These are phyloP conservation scores for Cordyceps cicadae DNA, from an alignment of 2,329 filamentous ascomycete species.

Conservation along the genomic window DNA sequence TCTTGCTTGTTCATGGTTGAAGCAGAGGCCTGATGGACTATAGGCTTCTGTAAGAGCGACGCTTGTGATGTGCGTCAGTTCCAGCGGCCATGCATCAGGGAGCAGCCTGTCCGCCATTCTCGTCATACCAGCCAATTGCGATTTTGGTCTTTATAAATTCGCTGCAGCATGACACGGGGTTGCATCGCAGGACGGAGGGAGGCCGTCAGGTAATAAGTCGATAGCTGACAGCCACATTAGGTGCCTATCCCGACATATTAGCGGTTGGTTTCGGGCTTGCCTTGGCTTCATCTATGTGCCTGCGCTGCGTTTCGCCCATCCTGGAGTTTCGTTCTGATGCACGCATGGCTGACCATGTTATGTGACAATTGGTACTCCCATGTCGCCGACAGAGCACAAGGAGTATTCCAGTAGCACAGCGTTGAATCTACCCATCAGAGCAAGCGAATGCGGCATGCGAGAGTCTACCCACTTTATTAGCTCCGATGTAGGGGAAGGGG, in stretches of 20 bases:
- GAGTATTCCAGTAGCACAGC: too few relatives aligned
- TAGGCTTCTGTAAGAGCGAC: background rate
- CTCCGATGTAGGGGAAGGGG: slow-evolving; percentile 1
- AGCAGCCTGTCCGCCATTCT: background rate
- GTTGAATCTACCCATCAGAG: too few relatives aligned
- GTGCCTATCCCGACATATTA: background rate
- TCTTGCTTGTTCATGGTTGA: background rate
- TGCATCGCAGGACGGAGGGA: background rate
- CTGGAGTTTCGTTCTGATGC: too few relatives aligned
- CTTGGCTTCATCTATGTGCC: background rate
- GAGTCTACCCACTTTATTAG: background rate
- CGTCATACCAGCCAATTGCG: too few relatives aligned
- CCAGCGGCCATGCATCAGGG: background rate
- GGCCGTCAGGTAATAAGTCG: background rate
- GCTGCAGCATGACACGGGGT: background rate
- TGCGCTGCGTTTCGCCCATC: too few relatives aligned
- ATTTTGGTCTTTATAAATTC: too few relatives aligned
- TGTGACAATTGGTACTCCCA: too few relatives aligned
- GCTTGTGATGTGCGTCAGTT: background rate
- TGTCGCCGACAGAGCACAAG: too few relatives aligned
- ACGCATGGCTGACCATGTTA: too few relatives aligned
- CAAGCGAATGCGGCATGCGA: background rate
- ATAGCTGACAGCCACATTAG: background rate
- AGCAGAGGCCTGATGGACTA: too few relatives aligned
- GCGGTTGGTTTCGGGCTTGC: background rate